Conservation (phyloP, 75 land plant species). For the Picea sitchensis region DNA sequence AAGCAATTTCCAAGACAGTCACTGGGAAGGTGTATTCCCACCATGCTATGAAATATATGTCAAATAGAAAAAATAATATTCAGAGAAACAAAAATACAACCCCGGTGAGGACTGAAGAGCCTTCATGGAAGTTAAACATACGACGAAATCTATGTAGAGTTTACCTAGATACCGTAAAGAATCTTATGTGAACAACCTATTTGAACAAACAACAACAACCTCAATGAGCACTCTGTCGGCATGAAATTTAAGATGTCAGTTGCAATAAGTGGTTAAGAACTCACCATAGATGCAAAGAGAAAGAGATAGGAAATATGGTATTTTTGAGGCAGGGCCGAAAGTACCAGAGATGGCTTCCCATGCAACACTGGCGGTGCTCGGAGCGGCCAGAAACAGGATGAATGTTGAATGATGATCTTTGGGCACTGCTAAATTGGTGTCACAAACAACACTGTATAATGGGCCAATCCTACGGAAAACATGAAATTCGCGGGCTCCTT, state of each 20-base stretch:
- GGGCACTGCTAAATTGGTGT: conserved; percentile 72
- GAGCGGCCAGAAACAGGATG: conserved; percentile 68
- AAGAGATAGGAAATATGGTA: too few species aligned
- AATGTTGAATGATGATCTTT: conserved; percentile 79
- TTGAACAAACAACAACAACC: too few species aligned
- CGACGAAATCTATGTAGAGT: neutral
- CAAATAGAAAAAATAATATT: neutral
- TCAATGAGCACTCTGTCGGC: neutral
- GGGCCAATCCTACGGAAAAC: conserved; percentile 71
- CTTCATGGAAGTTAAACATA: too few species aligned
- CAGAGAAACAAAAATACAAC: neutral
- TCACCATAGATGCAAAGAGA: conserved; percentile 26
- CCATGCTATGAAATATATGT: conserved; percentile 10
- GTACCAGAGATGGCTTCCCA: conserved; percentile 64
- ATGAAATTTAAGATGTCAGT: neutral
- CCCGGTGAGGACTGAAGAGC: too few species aligned
- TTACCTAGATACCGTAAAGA: neutral
- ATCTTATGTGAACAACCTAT: conserved; percentile 26
- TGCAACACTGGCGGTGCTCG: conserved; percentile 71
- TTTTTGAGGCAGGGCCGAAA: conserved; percentile 41
- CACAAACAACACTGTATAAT: conserved; percentile 66
- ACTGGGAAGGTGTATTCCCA: too few species aligned
- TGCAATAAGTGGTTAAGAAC: neutral
- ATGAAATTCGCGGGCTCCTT: conserved; percentile 66
- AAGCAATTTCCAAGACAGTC: too few species aligned